Evolutionary conservation across 257 asterid genomes (phyloP), one percentile per base, ranked within the genome.

Genomic region (Penstemon eatonii): DNA sequence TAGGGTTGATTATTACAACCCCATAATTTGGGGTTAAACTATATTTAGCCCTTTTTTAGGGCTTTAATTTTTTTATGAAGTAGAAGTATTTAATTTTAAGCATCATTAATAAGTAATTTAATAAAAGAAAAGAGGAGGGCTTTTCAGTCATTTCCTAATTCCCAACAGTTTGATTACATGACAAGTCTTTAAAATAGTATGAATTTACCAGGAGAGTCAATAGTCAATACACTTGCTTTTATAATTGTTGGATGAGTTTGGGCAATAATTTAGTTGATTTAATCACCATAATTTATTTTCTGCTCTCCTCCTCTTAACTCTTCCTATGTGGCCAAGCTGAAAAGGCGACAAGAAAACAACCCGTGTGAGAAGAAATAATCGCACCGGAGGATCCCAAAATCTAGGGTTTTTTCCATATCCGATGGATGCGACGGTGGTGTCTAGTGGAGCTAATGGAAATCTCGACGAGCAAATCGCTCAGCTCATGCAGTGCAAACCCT

Each of bases 401-500:
- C 43, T 47, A 6, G 13, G 69, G 69, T 6, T 45, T 68, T 37
- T 69, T 63, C 78, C 66, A 56, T 55, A 19, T 65, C 69, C 69
- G 70, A 80, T 80, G 86, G 89, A 82, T 66, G 78, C 86, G 80
- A 69, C 81, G 74, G 80, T 65, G 75, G 78, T 78, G 75, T 76
- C 95, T 47, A 72, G 43, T 70, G 78, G 75, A 63, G 67, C 90
- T 68, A 82, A 67, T 60, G 95, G 95, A 18, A 82, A 80, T 73
- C 83, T 25, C 33, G 33, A 25, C 2, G 33, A 25, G 33, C 33
- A 25, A 25, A 25, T 25, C 33, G 33, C 33, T 87, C 96, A 85
- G 85, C 96, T 87, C 75, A 86, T 82, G 85, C 96, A 89, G 82
- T 87, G 96, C 90, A 89, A 87, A 60, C 92, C 96, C 75, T 75